Percentiles rank a stretch among this genome's conserved stretches.
These are phyloP conservation scores for Hygrocybe punicea DNA, from an alignment of 768 basidiomycete genomes.

Conservation along the genomic window DNA sequence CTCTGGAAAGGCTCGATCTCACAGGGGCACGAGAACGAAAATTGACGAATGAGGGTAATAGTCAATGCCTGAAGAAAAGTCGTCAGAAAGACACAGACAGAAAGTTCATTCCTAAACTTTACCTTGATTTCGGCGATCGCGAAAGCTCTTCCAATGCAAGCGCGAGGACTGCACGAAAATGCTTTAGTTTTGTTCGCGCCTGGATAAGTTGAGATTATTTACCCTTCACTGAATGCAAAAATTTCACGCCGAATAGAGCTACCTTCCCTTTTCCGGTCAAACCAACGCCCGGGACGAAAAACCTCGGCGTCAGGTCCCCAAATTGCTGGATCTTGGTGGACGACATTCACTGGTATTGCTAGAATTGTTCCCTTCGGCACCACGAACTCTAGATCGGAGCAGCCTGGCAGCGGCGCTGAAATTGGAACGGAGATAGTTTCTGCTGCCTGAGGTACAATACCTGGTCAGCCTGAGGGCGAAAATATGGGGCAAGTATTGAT, in stretches of 20 bases:
- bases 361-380: slow-evolving; percentile 58
- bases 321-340: slow-evolving; percentile 47
- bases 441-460: slow-evolving; percentile 39
- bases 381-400: slow-evolving; percentile 40
- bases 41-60: slow-evolving; percentile 51
- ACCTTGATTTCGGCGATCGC: slow-evolving; percentile 62
- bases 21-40: slow-evolving; percentile 48
- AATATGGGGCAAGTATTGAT: background rate
- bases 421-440: slow-evolving; percentile 55
- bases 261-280: slow-evolving; percentile 37
- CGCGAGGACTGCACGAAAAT: slow-evolving; percentile 45
- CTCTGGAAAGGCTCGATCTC: slow-evolving; percentile 64
- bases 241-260: slow-evolving; percentile 41
- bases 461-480: slow-evolving; percentile 7
- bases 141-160: slow-evolving; percentile 59
- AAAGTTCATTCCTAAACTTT: background rate
- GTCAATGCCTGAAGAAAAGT: slow-evolving; percentile 34
- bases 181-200: slow-evolving; percentile 1
- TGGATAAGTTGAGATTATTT: slow-evolving; percentile 15
- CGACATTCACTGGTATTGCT: slow-evolving; percentile 54
- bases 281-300: slow-evolving; percentile 65
- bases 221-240: slow-evolving; percentile 61
- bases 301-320: slow-evolving; percentile 60
- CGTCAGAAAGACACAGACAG: background rate
- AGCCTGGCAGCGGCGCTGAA: slow-evolving; percentile 47